A percentile compares a stretch with the other conserved stretches of the same genome.
Evolutionary conservation across 208 protist genomes (phyloP).

Genomic region (Leishmania gerbilli): DNA sequence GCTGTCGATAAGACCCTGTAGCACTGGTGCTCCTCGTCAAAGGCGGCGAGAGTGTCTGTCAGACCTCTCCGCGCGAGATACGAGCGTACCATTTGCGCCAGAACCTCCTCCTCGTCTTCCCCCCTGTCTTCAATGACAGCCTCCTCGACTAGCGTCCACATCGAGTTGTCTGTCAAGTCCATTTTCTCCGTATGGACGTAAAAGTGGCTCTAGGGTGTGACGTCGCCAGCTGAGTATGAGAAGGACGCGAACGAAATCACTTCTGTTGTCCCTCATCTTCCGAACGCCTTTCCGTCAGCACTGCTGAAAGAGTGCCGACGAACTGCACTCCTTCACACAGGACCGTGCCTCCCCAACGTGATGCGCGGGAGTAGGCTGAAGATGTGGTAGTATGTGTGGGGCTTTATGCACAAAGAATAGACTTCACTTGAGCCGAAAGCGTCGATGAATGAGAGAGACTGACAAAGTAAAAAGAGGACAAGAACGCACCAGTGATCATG

Average conservation of each 20-base stretch:
- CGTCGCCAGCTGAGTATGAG: neutral
- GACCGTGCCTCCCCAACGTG: neutral
- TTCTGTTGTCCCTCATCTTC: neutral
- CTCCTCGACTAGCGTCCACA: slow-evolving; percentile 71
- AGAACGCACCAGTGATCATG: neutral
- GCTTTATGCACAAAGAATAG: neutral
- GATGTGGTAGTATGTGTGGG: neutral
- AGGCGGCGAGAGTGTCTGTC: slow-evolving; percentile 52
- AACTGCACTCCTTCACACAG: neutral
- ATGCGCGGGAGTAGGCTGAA: neutral
- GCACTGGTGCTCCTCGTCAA: slow-evolving; percentile 34
- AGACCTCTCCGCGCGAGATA: slow-evolving; percentile 68
- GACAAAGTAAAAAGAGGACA: neutral
- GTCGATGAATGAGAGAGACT: neutral
- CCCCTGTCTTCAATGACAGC: slow-evolving; percentile 63
- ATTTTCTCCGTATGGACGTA: neutral
- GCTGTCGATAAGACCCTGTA: neutral
- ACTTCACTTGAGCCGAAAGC: neutral
- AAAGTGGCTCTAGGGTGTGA: no score
- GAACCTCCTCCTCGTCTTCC: slow-evolving; percentile 61
- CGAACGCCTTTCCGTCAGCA: neutral
- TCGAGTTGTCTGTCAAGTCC: slow-evolving; percentile 26
- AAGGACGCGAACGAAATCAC: neutral
- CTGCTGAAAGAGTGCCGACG: neutral
- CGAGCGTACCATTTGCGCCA: slow-evolving; percentile 63